Base-by-base conservation (phyloP, 208 protist species). In the Leishmania mexicana region DNA sequence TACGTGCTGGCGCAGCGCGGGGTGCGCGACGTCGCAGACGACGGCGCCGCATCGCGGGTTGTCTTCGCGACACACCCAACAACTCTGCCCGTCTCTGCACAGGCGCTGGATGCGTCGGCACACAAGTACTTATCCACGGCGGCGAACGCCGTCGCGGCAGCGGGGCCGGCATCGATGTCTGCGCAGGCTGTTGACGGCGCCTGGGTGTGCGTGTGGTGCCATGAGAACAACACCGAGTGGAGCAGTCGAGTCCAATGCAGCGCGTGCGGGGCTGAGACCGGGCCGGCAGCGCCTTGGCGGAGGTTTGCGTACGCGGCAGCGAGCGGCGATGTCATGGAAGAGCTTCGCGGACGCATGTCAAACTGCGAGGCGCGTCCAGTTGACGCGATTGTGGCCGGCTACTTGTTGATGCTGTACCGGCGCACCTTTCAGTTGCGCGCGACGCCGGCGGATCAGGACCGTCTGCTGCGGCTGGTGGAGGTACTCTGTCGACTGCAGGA, bases 201-300 rank as follows among this genome's bases (percentile, higher is more conserved):
- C 42, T 97, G 94, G 93, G 83, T 78, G 0, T 97, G 94, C 81
- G 90, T 96, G 54, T 97, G 94, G 93, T 97, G 94, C 72, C 93
- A 92, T 40, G 92, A 95, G 78, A 75, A 83, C 28, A 94, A 97
- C 79, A 81, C 85, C 0, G 88, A 87, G 88, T 96, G 90, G 89
- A 81, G 80, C 58, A 92, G 87, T 62, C 93, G 94, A 17, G 76
- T 93, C 51, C 87, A 90, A 74, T 97, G 94, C 84, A 64, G 67
- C 42, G 92, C 92, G 21, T 97, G 94, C 70, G 92, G 91, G 21
- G 93, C 93, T 13, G 90, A 96, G 71, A 97, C 93, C 2, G 94
- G 94, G 1, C 94, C 94, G 3, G 79, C 76, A 3, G 94, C 94
- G 4, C 87, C 91, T 68, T 97, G 94, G 93, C 78, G 94, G 24